Evolutionary conservation across 352 stramenopile genomes (phyloP).

Genomic region (Phytophthora citrophthora): DNA sequence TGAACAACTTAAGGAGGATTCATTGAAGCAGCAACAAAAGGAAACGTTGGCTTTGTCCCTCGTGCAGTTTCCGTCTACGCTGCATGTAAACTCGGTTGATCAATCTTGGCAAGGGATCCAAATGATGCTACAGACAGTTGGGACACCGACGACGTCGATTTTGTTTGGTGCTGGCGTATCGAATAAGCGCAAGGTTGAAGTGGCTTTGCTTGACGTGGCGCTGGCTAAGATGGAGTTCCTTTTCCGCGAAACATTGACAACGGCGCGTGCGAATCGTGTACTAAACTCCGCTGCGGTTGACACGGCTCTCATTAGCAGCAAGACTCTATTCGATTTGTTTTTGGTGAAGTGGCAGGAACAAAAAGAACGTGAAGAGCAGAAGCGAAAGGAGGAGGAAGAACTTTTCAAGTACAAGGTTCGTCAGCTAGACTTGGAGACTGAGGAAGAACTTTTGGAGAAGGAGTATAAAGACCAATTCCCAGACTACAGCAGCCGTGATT

Average conservation of each 20-base stretch:
- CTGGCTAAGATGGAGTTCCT: conserved; percentile 74
- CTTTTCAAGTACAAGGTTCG: conserved; percentile 90
- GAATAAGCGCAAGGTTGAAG: conserved; percentile 69
- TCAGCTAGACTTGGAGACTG: conserved; percentile 78
- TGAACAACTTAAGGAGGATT: conserved; percentile 56
- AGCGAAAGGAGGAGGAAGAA: conserved; percentile 72
- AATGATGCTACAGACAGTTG: conserved; percentile 55
- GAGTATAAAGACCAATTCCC: conserved; percentile 94
- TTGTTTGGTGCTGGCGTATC: conserved; percentile 47
- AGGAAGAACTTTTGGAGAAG: conserved; percentile 86
- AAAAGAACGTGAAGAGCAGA: conserved; percentile 77
- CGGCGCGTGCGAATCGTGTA: conserved; percentile 24
- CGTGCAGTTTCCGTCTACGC: conserved; percentile 73
- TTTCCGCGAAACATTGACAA: conserved; percentile 55
- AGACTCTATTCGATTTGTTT: conserved; percentile 86
- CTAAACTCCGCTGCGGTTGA: conserved; percentile 34
- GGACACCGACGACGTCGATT: conserved; percentile 46
- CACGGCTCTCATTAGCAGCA: conserved; percentile 62
- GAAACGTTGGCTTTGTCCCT: conserved; percentile 54
- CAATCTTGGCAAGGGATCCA: conserved; percentile 87
- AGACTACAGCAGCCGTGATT: conserved; percentile 85
- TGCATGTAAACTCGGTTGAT: conserved; percentile 29
- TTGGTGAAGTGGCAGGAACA: conserved; percentile 87
- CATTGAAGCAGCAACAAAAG: conserved; percentile 57
- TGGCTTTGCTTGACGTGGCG: conserved; percentile 73